A percentile compares a stretch with the other conserved stretches of the same genome.
phyloP scores from a whole-genome alignment of 441 rosid species.

The Syzygium syzygioides region DNA sequence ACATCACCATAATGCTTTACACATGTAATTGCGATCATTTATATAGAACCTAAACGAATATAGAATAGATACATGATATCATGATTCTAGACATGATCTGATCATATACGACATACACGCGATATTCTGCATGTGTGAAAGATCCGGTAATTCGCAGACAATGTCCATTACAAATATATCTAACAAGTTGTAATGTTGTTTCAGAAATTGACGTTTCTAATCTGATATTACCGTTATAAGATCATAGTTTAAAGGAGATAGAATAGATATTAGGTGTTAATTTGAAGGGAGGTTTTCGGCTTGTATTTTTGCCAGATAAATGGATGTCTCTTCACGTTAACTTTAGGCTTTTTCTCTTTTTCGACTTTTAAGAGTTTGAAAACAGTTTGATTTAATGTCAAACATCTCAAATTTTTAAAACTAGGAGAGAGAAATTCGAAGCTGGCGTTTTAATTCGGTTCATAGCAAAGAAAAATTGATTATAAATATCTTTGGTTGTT shows the following conservation, averaged over 20 bases:
- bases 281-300: neutral
- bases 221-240: rapidly evolving
- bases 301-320: rapidly evolving
- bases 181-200: neutral
- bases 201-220: neutral
- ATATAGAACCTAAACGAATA: neutral
- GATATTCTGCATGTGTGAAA: neutral
- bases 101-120: rapidly evolving
- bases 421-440: no score
- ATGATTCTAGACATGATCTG: neutral
- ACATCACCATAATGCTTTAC: neutral
- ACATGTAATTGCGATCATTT: neutral
- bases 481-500: no score
- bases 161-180: neutral
- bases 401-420: no score
- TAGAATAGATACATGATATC: rapidly evolving
- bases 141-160: neutral
- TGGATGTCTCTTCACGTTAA: neutral
- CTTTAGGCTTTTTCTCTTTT: neutral
- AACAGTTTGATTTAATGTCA: no score
- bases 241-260: neutral
- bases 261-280: rapidly evolving
- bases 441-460: no score
- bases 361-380: no score
- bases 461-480: no score